Base-by-base conservation (phyloP, 352 stramenopile species). In the Halophytophthora polymorphica region DNA sequence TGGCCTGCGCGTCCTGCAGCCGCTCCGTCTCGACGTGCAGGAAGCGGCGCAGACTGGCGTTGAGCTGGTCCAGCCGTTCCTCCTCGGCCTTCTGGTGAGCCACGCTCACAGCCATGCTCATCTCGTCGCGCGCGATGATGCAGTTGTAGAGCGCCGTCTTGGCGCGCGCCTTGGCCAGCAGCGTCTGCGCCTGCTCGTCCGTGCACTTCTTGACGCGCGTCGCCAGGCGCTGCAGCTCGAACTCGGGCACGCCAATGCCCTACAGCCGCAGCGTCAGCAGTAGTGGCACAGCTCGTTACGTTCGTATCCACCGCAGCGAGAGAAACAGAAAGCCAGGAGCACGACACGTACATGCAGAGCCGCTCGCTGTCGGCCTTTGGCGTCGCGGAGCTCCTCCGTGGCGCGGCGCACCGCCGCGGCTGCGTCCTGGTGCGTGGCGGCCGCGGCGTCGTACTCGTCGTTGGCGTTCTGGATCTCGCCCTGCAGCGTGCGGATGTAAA, bases 61-160 rank as follows among this genome's bases (percentile, higher is more conserved):
- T 72, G 10, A 94, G 67, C 34, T 92, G 83, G 40, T 94, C 83
- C 11, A 90, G 57, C 4, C 83, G 66, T 52, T 94, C 83, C 58
- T 94, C 83, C 52, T 94, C 83, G 2, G 80, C 81, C 46, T 85
- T 86, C 39, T 94, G 83, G 53, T 94, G 92, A 38, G 83, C 83
- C 22, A 92, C 81, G 59, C 81, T 92, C 29, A 94, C 81, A 31
- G 83, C 83, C 83, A 94, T 94, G n/a, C 75, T 80, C 83, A 94
- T 94, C 59, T 94, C 83, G 44, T 94, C 83, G 11, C 83, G 68
- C n/a, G 83, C 56, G 19, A 94, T 71, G 31, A 92, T 92, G 39
- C 76, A 71, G 47, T 91, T 83, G 65, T 90, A 91, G 41, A 94
- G 50, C n/a, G 66, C 62, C 44, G 67, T 88, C 72, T 94, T 94